These are phyloP conservation scores for Didymella glomerata DNA, from an alignment of 2,329 filamentous ascomycete genomes.

Conservation along the genomic window DNA sequence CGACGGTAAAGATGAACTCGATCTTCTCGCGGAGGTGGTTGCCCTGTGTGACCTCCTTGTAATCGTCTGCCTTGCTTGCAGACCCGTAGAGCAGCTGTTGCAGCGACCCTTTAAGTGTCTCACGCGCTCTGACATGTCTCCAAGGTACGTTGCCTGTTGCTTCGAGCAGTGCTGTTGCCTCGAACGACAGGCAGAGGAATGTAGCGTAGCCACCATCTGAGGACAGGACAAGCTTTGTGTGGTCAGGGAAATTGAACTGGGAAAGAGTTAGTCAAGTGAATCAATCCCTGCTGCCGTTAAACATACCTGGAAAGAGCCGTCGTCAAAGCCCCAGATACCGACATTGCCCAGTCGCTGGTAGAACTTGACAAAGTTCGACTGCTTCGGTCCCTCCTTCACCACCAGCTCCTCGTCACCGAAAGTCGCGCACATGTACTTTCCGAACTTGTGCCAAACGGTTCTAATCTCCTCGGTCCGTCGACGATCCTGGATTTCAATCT, in stretches of 20 bases:
- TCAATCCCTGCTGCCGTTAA: neutral
- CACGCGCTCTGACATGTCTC: slow-evolving; percentile 72
- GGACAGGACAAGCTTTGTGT: slow-evolving; percentile 84
- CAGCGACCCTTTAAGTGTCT: slow-evolving; percentile 74
- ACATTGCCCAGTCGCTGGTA: slow-evolving; percentile 84
- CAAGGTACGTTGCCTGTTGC: slow-evolving; percentile 69
- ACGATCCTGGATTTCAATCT: slow-evolving; percentile 68
- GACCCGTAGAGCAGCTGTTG: slow-evolving; percentile 74
- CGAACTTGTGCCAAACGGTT: slow-evolving; percentile 73
- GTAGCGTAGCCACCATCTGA: slow-evolving; percentile 77
- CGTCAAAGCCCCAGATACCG: slow-evolving; percentile 81
- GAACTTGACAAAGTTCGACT: slow-evolving; percentile 72
- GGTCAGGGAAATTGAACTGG: slow-evolving; percentile 86
- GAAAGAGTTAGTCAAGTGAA: slow-evolving; percentile 1
- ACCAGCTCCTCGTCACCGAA: slow-evolving; percentile 57
- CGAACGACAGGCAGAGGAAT: slow-evolving; percentile 78
- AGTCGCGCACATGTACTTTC: slow-evolving; percentile 69
- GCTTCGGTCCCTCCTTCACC: slow-evolving; percentile 55
- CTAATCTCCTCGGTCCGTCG: slow-evolving; percentile 63
- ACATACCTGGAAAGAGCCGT: slow-evolving; percentile 77
- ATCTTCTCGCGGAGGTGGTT: slow-evolving; percentile 80
- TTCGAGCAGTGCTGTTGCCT: slow-evolving; percentile 72
- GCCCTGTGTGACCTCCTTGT: slow-evolving; percentile 67
- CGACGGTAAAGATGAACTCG: slow-evolving; percentile 72
- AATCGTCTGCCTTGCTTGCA: slow-evolving; percentile 59